These are phyloP conservation scores for Trichoderma breve DNA, from an alignment of 2,329 filamentous ascomycete species.

Conservation along the genomic window DNA sequence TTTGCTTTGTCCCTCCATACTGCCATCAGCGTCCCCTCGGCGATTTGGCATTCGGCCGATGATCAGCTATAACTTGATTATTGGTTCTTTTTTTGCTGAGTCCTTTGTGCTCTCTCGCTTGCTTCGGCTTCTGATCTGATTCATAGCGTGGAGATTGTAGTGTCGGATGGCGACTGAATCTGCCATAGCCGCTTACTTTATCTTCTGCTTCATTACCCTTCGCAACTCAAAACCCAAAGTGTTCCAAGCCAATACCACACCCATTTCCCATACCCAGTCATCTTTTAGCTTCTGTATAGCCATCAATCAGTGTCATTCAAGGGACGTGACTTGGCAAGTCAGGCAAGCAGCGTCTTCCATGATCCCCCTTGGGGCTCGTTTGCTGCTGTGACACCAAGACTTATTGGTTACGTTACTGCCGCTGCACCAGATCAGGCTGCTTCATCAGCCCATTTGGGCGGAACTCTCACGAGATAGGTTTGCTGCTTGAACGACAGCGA, in stretches of 20 bases:
- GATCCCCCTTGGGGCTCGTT: neutral
- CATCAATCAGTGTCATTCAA: neutral
- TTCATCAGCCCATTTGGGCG: neutral
- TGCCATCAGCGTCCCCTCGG: neutral
- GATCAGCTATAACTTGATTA: neutral
- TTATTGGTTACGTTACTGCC: constrained; percentile 18
- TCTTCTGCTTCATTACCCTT: neutral
- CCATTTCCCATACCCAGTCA: neutral
- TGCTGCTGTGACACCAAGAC: constrained; percentile 21
- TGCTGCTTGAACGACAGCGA: neutral
- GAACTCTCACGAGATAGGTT: neutral
- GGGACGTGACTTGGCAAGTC: neutral
- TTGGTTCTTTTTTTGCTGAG: neutral
- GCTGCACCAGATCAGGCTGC: constrained; percentile 12
- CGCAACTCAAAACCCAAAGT: constrained; percentile 15
- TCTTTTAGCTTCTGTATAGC: neutral
- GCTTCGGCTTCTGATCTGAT: neutral
- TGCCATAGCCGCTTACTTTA: neutral
- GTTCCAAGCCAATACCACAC: neutral
- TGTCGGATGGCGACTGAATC: neutral
- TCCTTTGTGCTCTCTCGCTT: constrained; percentile 2
- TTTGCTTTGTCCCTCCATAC: neutral
- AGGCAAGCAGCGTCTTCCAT: neutral
- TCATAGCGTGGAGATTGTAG: neutral
- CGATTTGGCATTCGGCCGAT: neutral